Conservation (phyloP, 148 eudicot genomes). For the Heliamphora exappendiculata region DNA sequence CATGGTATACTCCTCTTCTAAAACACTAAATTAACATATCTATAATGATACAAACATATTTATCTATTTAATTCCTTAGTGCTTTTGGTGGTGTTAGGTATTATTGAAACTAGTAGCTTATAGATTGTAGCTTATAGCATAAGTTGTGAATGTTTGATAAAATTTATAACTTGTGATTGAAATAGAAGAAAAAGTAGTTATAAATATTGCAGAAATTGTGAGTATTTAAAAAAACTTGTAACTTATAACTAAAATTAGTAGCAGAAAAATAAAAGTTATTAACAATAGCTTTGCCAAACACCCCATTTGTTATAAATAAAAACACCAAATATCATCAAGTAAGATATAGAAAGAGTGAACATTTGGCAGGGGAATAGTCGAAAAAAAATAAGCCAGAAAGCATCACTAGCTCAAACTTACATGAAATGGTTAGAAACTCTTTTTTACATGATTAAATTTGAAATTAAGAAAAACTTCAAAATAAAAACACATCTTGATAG, state of each 20-base stretch:
- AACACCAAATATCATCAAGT: background rate
- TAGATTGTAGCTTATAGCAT: too few species aligned
- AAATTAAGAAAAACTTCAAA: background rate
- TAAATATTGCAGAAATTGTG: too few species aligned
- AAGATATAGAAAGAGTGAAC: background rate
- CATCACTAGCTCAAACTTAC: background rate
- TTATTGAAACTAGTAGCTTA: too few species aligned
- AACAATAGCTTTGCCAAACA: too few species aligned
- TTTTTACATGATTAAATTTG: background rate
- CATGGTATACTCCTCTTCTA: background rate
- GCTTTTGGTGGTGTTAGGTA: too few species aligned
- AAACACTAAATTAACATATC: background rate
- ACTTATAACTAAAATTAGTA: too few species aligned
- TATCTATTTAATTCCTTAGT: background rate
- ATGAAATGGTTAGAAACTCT: background rate
- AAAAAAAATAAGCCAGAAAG: background rate
- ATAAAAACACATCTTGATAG: background rate
- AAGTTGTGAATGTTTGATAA: too few species aligned
- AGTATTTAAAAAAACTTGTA: too few species aligned
- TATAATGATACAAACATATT: background rate
- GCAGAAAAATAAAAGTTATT: too few species aligned
- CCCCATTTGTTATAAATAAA: background rate
- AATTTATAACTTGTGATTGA: too few species aligned
- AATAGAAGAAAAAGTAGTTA: too few species aligned
- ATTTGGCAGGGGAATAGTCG: background rate